Conservation (phyloP, 345 rosid genomes). For the Eucalyptus cloeziana region DNA sequence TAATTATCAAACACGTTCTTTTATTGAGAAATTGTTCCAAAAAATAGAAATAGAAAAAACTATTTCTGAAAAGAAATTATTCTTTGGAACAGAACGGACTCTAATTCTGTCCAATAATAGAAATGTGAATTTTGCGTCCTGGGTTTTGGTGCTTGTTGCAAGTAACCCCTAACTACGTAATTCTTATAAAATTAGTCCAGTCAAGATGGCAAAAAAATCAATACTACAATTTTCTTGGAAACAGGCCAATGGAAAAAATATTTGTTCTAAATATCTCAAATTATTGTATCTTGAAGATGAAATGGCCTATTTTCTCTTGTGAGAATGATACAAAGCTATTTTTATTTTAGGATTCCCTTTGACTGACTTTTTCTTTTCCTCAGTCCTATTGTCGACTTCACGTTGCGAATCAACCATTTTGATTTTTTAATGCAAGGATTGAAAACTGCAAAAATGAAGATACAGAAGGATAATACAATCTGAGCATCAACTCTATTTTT, state of each 20-base stretch:
- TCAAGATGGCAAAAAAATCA: background rate
- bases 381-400: background rate
- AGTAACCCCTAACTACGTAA: background rate
- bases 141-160: background rate
- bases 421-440: background rate
- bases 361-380: background rate
- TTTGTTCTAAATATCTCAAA: background rate
- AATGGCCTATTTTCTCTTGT: background rate
- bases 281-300: background rate
- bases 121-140: background rate
- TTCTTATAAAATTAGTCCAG: background rate
- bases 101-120: accelerated
- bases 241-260: background rate
- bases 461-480: background rate
- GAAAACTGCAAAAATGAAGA: background rate
- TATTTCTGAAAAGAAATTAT: too few species aligned
- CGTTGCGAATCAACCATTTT: background rate
- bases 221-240: background rate
- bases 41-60: too few species aligned
- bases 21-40: accelerated
- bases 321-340: background rate
- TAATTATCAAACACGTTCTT: accelerated
- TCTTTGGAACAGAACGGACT: accelerated
- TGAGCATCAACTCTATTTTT: background rate
- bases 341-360: background rate